A percentile compares a stretch with the other conserved stretches of the same genome.
Evolutionary conservation across 352 stramenopile species (phyloP).

Genomic region (Peronosclerospora sorghi): DNA sequence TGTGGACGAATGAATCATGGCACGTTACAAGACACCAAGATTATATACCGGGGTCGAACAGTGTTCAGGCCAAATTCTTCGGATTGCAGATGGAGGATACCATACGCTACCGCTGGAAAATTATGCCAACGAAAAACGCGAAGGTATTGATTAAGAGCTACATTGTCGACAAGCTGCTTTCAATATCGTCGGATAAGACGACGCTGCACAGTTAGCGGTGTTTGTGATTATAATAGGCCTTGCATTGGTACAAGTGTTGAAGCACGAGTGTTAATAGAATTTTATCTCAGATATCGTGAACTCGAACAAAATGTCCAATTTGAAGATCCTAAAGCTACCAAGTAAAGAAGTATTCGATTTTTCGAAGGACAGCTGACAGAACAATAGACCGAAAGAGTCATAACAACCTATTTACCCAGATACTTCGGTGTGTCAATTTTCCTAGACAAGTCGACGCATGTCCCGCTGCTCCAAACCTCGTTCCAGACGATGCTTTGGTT

Average conservation of each 20-base stretch:
- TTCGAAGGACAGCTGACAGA: constrained; percentile 96
- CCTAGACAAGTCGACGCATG: constrained; percentile 88
- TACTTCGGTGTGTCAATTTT: constrained; percentile 99
- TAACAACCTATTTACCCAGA: constrained; percentile 96
- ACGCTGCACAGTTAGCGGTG: constrained; percentile 84
- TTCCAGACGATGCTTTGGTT: constrained; percentile 96
- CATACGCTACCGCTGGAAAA: constrained; percentile 95
- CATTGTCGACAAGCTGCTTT: constrained; percentile 94
- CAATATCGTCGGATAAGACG: constrained; percentile 84
- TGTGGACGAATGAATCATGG: constrained; percentile 90
- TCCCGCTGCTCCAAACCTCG: constrained; percentile 91
- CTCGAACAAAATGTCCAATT: constrained; percentile 95
- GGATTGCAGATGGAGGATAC: constrained; percentile 91
- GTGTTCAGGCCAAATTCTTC: constrained; percentile 88
- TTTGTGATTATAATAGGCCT: constrained; percentile 95
- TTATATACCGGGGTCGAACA: constrained; percentile 84
- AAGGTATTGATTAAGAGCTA: constrained; percentile 99
- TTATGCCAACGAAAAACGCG: constrained; percentile 93
- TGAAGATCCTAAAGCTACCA: constrained; percentile 98
- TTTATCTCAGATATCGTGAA: constrained; percentile 97
- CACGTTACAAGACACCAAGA: constrained; percentile 89
- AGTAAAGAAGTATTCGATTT: constrained; percentile 99
- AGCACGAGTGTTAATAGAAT: constrained; percentile 99
- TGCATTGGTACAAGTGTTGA: constrained; percentile 96
- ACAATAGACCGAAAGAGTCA: constrained; percentile 96